Evolutionary conservation across 192 early-diverging fungal genomes (phyloP).

Genomic region (Backusella parvicylindrica): DNA sequence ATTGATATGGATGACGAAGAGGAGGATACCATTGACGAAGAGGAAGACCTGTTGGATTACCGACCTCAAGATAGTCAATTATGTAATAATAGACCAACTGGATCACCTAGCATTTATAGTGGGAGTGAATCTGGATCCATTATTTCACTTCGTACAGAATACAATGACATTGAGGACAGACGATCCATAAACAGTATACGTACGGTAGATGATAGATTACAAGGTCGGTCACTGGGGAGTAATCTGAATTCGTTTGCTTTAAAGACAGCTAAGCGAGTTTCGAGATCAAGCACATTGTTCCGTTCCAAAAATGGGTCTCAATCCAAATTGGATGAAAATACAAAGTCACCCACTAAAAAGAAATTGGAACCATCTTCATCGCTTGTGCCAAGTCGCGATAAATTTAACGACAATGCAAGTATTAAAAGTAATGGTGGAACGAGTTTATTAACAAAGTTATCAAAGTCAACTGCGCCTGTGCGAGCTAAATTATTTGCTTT

Average conservation of each 20-base stretch:
- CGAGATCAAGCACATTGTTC: constrained; percentile 8
- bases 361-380: constrained; percentile 4
- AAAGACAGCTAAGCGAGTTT: constrained; percentile 14
- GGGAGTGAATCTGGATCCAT: constrained; percentile 20
- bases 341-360: neutral
- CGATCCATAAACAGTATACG: constrained; percentile 17
- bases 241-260: constrained; percentile 8
- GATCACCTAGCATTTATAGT: constrained; percentile 10
- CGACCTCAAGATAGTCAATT: constrained; percentile 8
- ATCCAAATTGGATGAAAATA: neutral
- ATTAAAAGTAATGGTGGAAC: neutral
- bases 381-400: neutral
- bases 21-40: neutral
- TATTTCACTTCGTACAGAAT: constrained; percentile 26
- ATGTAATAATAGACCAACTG: constrained; percentile 1
- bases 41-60: constrained; percentile 20
- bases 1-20: neutral
- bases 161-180: constrained; percentile 21
- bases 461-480: constrained; percentile 33
- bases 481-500: constrained; percentile 31
- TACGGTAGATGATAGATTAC: constrained; percentile 13
- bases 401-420: neutral
- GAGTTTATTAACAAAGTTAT: constrained; percentile 30
- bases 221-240: neutral
- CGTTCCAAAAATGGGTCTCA: constrained; percentile 6